These are phyloP conservation scores for Gremmenia infestans DNA, from an alignment of 2,329 filamentous ascomycete genomes.

Conservation along the genomic window DNA sequence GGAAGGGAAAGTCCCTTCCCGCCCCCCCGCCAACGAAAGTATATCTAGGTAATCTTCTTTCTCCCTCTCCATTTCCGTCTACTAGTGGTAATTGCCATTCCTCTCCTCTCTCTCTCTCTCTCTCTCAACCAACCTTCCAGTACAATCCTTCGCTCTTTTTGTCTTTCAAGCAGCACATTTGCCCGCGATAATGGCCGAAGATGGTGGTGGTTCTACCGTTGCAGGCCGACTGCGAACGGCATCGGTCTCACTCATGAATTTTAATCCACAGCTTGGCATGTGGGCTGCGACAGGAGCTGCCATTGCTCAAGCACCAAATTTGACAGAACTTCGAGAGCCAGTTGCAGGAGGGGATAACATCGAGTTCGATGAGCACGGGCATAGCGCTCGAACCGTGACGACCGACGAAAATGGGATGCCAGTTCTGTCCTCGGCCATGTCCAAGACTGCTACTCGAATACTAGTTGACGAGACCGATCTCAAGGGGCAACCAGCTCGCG, in stretches of 20 bases:
- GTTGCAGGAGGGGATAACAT: conserved; percentile 18
- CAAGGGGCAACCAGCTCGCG: neutral
- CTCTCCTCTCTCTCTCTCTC: too few relatives aligned
- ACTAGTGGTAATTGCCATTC: too few relatives aligned
- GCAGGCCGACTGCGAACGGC: conserved; percentile 10
- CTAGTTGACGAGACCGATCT: neutral
- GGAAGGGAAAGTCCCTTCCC: too few relatives aligned
- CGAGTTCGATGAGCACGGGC: conserved; percentile 16
- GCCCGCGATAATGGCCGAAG: neutral
- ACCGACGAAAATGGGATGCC: conserved; percentile 3
- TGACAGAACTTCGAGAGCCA: conserved; percentile 14
- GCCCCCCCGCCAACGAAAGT: too few relatives aligned
- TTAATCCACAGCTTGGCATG: conserved; percentile 18
- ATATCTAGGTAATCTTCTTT: too few relatives aligned
- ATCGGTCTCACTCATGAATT: conserved; percentile 14
- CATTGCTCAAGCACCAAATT: conserved; percentile 17
- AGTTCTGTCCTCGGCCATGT: neutral
- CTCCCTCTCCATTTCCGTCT: too few relatives aligned
- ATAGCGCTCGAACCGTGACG: conserved; percentile 19
- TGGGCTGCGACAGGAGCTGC: conserved; percentile 17
- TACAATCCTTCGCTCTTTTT: too few relatives aligned
- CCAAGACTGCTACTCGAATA: neutral
- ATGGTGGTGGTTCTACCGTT: neutral
- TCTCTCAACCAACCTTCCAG: too few relatives aligned
- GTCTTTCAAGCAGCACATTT: too few relatives aligned